Base-by-base conservation (phyloP, 768 basidiomycete genomes). In the Bullera alba region DNA sequence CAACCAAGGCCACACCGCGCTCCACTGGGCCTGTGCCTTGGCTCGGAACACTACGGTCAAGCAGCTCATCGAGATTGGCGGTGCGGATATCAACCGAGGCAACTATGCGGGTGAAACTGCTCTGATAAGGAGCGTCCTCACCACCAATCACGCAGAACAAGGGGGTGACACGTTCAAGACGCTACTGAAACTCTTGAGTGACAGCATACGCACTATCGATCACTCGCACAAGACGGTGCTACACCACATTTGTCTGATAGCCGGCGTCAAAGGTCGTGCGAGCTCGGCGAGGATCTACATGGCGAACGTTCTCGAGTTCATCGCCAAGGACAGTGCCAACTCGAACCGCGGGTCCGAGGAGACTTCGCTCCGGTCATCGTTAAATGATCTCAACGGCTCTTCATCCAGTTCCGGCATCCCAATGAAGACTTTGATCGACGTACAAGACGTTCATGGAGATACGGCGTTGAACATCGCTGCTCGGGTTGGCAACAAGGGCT, bases 381-480 rank as follows among this genome's bases (percentile, higher is more conserved):
- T 32, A 25, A 50, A 38, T 35, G 47, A 25, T 60, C 79, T 41
- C 19, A 46, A 53, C 21, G 82, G 34, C 10, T n/a, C 14, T 17
- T 26, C 8, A 36, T 17, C 14, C 10, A 26, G 36, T 4, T 39
- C 42, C 6, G 34, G 26, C 5, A 17, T 48, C 8, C 53, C 51
- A 21, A 28, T 69, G 42, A 65, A 65, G 49, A 83, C 81, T 4
- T 73, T 96, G 44, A 83, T 97, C 10, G 89, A 97, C 71, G 75
- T 93, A 35, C 87, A 89, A 72, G 95, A 99, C 65, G 83, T 87
- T 58, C 85, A 96, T 69, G 95, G 93, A 0, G 95, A 99, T 67
- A 96, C 93, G 0, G 89, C 89, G 5, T 72, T 99, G 63, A 95
- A 95, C 74, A 87, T 97, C 61, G 89, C 93, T 14, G 92, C 93